Percentiles rank a stretch among this genome's conserved stretches.
phyloP scores from a whole-genome alignment of 2,329 filamentous ascomycete species.

The Fusarium decemcellulare region DNA sequence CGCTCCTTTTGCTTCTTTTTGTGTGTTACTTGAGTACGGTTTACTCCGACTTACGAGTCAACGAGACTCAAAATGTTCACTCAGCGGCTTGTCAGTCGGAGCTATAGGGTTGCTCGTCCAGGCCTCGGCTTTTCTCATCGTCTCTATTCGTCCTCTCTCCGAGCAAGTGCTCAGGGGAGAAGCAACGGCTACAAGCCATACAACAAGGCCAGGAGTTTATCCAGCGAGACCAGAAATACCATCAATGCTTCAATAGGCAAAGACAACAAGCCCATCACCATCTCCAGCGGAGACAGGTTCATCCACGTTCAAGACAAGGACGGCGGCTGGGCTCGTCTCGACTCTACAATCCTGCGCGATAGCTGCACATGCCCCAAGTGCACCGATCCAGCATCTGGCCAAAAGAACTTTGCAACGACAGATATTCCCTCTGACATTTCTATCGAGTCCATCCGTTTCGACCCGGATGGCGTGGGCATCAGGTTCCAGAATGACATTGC shows the following conservation, averaged over 20 bases:
- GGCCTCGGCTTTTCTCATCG: not conserved
- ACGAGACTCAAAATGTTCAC: not conserved
- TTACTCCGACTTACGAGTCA: too few species aligned
- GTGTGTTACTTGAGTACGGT: too few species aligned
- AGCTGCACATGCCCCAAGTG: slow-evolving; percentile 67
- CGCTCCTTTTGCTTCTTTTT: too few species aligned
- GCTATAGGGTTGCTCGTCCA: slow-evolving; percentile 25
- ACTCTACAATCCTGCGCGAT: slow-evolving; percentile 62
- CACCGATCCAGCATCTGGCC: slow-evolving; percentile 70
- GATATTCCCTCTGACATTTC: slow-evolving; percentile 55
- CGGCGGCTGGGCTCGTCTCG: slow-evolving; percentile 44
- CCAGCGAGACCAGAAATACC: too few species aligned
- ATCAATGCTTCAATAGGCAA: slow-evolving; percentile 6
- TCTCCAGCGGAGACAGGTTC: slow-evolving; percentile 47
- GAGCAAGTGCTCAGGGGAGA: slow-evolving; percentile 39
- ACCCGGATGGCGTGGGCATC: slow-evolving; percentile 64
- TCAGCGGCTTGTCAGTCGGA: slow-evolving; percentile 3
- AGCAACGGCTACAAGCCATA: not conserved
- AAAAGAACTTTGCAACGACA: slow-evolving; percentile 66
- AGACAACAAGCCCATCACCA: slow-evolving; percentile 26
- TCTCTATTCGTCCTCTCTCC: slow-evolving; percentile 6
- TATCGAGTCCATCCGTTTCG: slow-evolving; percentile 49
- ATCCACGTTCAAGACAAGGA: slow-evolving; percentile 45
- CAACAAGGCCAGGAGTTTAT: not conserved
- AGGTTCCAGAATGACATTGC: slow-evolving; percentile 69